Percentiles rank a stretch among this genome's conserved stretches.
Evolutionary conservation across 2,329 filamentous ascomycete species (phyloP).

Genomic region (Colletotrichum endophyticum): DNA sequence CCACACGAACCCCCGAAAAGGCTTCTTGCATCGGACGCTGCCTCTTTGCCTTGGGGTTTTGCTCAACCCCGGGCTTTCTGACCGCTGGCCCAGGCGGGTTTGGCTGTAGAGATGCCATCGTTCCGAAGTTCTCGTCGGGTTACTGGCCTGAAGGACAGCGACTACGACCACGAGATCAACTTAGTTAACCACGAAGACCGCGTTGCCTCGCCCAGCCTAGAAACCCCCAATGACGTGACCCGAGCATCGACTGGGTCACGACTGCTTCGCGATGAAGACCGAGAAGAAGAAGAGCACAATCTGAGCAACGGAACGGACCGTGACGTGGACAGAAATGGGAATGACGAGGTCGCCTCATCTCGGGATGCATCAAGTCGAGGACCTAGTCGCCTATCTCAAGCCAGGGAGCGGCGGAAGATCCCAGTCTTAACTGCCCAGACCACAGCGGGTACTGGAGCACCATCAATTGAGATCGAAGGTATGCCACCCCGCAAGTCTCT

Average conservation of each 20-base stretch:
- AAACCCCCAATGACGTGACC: not conserved
- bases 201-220: constrained; percentile 7
- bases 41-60: not conserved
- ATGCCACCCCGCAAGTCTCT: not conserved
- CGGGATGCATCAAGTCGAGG: not conserved
- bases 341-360: not conserved
- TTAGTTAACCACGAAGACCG: constrained; percentile 63
- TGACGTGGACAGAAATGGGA: not conserved
- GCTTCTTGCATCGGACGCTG: not conserved
- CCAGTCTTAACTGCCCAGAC: not conserved
- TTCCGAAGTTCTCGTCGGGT: constrained; percentile 59
- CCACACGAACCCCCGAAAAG: constrained; percentile 22
- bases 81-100: not conserved
- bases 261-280: constrained; percentile 9
- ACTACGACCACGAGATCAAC: constrained; percentile 74
- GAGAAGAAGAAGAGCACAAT: not conserved
- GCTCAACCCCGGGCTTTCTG: not conserved
- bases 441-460: not conserved
- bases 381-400: not conserved
- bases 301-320: not conserved
- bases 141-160: constrained; percentile 58
- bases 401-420: not conserved
- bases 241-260: constrained; percentile 10
- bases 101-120: constrained; percentile 36
- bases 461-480: constrained; percentile 23